phyloP scores from a whole-genome alignment of 139 green algal genomes.

The Chlorella vulgaris region DNA sequence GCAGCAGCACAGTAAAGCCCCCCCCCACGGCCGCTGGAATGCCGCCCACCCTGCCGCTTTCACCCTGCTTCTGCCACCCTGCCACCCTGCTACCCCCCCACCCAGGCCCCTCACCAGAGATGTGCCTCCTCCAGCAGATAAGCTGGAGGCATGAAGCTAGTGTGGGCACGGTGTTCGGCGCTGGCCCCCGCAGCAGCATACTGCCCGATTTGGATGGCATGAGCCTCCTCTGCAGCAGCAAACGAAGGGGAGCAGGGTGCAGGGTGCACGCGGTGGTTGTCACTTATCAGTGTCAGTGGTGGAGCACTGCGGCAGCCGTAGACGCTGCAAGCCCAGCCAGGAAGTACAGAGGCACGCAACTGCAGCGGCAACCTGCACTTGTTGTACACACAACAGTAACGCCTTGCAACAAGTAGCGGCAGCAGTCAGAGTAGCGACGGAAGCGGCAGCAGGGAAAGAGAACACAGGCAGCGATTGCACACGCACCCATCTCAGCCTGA shows the following conservation, averaged over 20 bases:
- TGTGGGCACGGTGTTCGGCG: not conserved
- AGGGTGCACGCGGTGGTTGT: too few relatives aligned
- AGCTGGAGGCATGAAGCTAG: constrained; percentile 46
- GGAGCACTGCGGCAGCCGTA: too few relatives aligned
- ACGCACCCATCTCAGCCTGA: constrained; percentile 44
- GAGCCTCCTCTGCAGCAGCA: constrained; percentile 30
- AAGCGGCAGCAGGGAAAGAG: not conserved
- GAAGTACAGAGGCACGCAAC: too few relatives aligned
- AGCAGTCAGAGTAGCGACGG: not conserved
- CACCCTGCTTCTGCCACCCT: too few relatives aligned
- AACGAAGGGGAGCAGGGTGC: not conserved
- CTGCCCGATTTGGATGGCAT: constrained; percentile 7
- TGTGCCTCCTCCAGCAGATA: constrained; percentile 82
- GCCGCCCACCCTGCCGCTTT: too few relatives aligned
- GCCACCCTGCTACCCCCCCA: too few relatives aligned
- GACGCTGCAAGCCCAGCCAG: too few relatives aligned
- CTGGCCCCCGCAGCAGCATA: not conserved
- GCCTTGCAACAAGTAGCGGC: not conserved
- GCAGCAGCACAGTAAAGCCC: too few relatives aligned
- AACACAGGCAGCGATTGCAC: not conserved
- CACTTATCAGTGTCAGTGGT: too few relatives aligned
- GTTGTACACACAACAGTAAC: too few relatives aligned
- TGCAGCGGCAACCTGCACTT: too few relatives aligned
- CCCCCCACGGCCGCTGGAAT: too few relatives aligned
- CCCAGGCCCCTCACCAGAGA: constrained; percentile 59